These are phyloP conservation scores for Ascochyta fabae DNA, from an alignment of 2,329 filamentous ascomycete species.

Conservation along the genomic window DNA sequence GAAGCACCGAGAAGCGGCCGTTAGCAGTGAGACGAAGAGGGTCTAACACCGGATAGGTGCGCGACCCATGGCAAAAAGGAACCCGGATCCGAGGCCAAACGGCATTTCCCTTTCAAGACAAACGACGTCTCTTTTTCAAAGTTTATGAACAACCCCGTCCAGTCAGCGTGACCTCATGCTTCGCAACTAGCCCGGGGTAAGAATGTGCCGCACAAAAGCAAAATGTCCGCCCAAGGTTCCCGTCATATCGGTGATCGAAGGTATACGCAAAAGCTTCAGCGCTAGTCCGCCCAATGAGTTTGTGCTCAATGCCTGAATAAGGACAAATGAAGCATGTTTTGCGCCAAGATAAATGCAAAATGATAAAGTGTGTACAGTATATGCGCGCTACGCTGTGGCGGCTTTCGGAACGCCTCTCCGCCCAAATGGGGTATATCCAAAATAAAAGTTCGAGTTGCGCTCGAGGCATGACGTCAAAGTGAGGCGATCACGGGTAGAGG, in stretches of 20 bases:
- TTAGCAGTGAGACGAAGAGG: conserved; percentile 16
- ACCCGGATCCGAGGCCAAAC: conserved; percentile 7
- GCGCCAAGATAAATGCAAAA: conserved; percentile 24
- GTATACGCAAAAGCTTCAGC: conserved; percentile 30
- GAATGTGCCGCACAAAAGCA: conserved; percentile 15
- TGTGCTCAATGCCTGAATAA: conserved; percentile 20
- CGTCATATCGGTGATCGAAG: conserved; percentile 12
- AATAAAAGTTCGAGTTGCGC: conserved; percentile 1
- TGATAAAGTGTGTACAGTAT: conserved; percentile 15
- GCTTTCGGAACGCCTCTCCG: conserved; percentile 6
- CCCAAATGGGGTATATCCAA: conserved; percentile 19
- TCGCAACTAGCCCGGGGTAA: conserved; percentile 16
- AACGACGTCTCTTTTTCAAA: not conserved
- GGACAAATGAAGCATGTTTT: conserved; percentile 15
- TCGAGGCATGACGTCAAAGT: not conserved
- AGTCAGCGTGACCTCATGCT: conserved; percentile 6
- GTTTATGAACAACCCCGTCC: conserved; percentile 1
- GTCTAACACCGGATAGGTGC: conserved; percentile 17
- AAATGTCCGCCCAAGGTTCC: conserved; percentile 20
- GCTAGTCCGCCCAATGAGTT: conserved; percentile 37
- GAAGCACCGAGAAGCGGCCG: conserved; percentile 22
- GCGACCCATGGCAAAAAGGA: conserved; percentile 3
- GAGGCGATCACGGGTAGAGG: conserved; percentile 17
- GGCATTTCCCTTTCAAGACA: conserved; percentile 10
- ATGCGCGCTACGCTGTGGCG: conserved; percentile 10